Evolutionary conservation across 345 rosid species (phyloP), one percentile per base, ranked within the genome.

Genomic region (rapeseed (Brassica napus)): DNA sequence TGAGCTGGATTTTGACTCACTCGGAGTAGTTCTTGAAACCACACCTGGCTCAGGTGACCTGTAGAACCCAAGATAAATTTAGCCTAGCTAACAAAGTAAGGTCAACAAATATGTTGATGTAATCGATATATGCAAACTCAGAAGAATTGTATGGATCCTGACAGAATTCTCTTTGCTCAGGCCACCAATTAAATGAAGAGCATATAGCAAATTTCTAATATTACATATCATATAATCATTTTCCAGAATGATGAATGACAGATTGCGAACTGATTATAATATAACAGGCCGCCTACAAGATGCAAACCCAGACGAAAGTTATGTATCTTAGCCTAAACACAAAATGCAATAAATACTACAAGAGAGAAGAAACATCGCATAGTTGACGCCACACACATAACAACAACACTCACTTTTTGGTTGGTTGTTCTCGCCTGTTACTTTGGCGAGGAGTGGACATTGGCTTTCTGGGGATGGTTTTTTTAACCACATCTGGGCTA

Each of bases 11-110:
- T 87, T 89, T 39, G 76, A 39, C 74, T 72, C 74, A 79, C 80
- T 81, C 52, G 62, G 75, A 67, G 78, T 74, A 55, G 76, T 72
- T 79, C 81, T 84, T 28, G 79, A 47, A 81, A 75, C 83, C 47
- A 68, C 61, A 73, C 4, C 59, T 67, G 80, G 82, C 82, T 78
- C 81, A 49, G 88, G 83, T 47, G 91, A 83, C 79, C 93, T 91
- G 88, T 78, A 63, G 73, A 68, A 4, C 16, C 39, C 69, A 66
- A 66, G 52, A 69, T 34, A 26, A 8, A 47, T 8, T 68, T 31
- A 37, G 65, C 32, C 49, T 14, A 49, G 34, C 18, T 39, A 49
- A 44, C 34, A 73, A 55, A 15, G 12, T 31, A 64, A 60, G 55
- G 31, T 15, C 69, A 15, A 9, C 11, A 73, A 6, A 30, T 30